Evolutionary conservation across 495 filamentous ascomycete species (phyloP).

Genomic region (Immersiella caudata): DNA sequence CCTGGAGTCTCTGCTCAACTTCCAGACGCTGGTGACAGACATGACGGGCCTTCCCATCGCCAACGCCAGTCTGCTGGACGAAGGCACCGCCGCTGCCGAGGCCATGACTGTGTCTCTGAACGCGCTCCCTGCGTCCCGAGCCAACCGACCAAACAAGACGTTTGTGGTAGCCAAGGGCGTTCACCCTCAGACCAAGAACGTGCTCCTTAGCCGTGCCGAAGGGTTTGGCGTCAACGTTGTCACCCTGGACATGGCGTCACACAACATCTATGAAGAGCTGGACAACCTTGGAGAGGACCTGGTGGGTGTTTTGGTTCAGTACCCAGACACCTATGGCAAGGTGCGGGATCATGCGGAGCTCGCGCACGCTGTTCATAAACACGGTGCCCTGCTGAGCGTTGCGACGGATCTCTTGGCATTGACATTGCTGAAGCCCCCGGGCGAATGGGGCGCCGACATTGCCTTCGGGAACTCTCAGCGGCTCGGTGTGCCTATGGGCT

Average conservation of each 20-base stretch:
- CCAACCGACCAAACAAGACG: slow-evolving; percentile 74
- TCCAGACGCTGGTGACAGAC: slow-evolving; percentile 92
- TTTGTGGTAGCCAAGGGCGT: slow-evolving; percentile 82
- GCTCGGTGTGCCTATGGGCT: slow-evolving; percentile 92
- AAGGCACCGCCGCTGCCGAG: slow-evolving; percentile 92
- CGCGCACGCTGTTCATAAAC: slow-evolving; percentile 74
- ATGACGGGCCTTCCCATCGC: slow-evolving; percentile 86
- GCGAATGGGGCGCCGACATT: slow-evolving; percentile 96
- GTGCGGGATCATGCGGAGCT: slow-evolving; percentile 75
- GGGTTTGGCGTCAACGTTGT: slow-evolving; percentile 87
- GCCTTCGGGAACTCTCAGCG: slow-evolving; percentile 96
- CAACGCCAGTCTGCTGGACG: slow-evolving; percentile 93
- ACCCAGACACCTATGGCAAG: slow-evolving; percentile 87
- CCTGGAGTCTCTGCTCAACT: slow-evolving; percentile 92
- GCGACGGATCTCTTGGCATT: slow-evolving; percentile 91
- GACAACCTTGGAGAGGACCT: slow-evolving; percentile 79
- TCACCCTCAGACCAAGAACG: slow-evolving; percentile 88
- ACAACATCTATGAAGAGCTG: slow-evolving; percentile 59
- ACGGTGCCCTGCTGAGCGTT: slow-evolving; percentile 81
- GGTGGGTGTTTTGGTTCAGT: slow-evolving; percentile 91
- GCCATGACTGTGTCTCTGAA: slow-evolving; percentile 95
- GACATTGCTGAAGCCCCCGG: slow-evolving; percentile 87
- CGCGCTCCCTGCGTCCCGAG: slow-evolving; percentile 68
- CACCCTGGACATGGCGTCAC: slow-evolving; percentile 68
- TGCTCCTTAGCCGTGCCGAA: slow-evolving; percentile 85